A percentile compares a stretch with the other conserved stretches of the same genome.
Conservation (phyloP, 192 early-diverging fungal genomes). For the Umbelopsis sp. region DNA sequence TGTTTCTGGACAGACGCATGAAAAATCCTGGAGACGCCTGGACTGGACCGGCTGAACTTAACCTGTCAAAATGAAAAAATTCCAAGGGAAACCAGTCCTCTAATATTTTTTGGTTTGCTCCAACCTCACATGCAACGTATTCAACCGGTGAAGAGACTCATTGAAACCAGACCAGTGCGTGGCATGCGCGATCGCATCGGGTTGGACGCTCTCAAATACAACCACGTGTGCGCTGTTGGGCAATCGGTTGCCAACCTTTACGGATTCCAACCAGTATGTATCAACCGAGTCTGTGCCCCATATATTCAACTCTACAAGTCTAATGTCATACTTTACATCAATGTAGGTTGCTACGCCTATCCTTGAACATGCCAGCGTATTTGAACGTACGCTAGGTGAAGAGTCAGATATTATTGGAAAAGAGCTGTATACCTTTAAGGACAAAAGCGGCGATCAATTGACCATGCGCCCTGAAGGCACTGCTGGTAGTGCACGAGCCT, state of each 20-base stretch:
- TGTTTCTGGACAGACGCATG: slow-evolving; percentile 12
- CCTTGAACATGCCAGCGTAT: slow-evolving; percentile 64
- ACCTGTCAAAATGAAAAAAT: background rate
- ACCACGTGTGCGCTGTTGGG: slow-evolving; percentile 46
- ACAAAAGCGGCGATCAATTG: slow-evolving; percentile 56
- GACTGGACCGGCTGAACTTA: background rate
- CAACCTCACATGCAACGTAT: background rate
- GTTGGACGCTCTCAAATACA: slow-evolving; percentile 40
- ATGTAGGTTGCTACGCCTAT: slow-evolving; percentile 62
- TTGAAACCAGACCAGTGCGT: slow-evolving; percentile 49
- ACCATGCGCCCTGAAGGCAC: slow-evolving; percentile 74
- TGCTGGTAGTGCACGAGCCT: slow-evolving; percentile 47
- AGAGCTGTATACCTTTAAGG: slow-evolving; percentile 67
- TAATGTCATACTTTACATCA: no score
- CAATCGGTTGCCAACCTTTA: slow-evolving; percentile 41
- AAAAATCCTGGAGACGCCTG: background rate
- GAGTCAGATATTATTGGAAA: slow-evolving; percentile 71
- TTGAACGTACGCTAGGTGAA: slow-evolving; percentile 61
- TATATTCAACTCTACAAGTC: background rate
- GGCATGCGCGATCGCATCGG: slow-evolving; percentile 69
- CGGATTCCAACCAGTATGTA: slow-evolving; percentile 54
- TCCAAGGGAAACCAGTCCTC: background rate
- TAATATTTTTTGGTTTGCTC: background rate
- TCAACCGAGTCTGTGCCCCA: background rate
- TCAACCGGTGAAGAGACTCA: background rate